phyloP scores from a whole-genome alignment of 129 eudicot species.

The Arctium lappa region DNA sequence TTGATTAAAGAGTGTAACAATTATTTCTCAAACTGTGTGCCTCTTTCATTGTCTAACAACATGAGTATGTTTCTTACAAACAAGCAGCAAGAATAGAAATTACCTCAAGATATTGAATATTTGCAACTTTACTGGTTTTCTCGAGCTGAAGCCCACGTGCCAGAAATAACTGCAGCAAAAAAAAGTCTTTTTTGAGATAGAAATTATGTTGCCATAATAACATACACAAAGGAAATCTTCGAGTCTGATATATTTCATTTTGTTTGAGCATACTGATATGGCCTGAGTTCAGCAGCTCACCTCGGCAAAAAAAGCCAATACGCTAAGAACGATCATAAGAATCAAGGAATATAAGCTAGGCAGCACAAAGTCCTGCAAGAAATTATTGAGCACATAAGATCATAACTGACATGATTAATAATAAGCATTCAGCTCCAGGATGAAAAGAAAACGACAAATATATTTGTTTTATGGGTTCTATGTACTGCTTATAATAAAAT shows the following conservation, averaged over 20 bases:
- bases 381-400: neutral
- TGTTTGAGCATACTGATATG: neutral
- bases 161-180: slow-evolving; percentile 44
- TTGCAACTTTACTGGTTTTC: slow-evolving; percentile 64
- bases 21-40: neutral
- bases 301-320: slow-evolving; percentile 67
- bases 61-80: neutral
- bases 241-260: neutral
- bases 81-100: slow-evolving; percentile 4
- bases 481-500: neutral
- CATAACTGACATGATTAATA: neutral
- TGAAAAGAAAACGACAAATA: neutral
- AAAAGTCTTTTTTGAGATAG: neutral
- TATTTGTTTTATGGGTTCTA: neutral
- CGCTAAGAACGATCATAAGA: slow-evolving; percentile 54
- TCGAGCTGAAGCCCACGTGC: slow-evolving; percentile 83
- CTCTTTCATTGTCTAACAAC: neutral
- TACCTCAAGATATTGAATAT: slow-evolving; percentile 66
- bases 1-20: neutral
- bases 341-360: slow-evolving; percentile 50
- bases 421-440: neutral
- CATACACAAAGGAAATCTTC: neutral
- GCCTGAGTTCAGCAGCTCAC: slow-evolving; percentile 24
- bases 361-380: slow-evolving; percentile 51
- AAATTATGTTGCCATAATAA: neutral